phyloP scores from a whole-genome alignment of 768 basidiomycete genomes.

The Trametes villosa region DNA sequence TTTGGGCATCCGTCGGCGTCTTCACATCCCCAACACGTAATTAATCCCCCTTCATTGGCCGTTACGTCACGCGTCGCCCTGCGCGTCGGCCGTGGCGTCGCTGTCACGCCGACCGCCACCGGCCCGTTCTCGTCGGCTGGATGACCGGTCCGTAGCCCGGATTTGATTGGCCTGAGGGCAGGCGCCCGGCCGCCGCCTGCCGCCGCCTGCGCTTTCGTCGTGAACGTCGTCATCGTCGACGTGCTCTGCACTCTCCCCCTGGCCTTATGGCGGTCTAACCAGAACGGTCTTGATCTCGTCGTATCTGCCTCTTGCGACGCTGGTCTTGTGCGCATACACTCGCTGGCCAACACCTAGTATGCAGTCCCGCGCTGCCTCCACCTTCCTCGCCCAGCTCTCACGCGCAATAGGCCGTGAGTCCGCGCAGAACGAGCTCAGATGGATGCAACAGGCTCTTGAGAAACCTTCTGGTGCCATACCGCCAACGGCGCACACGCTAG shows the following conservation, averaged over 20 bases:
- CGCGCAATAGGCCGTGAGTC: constrained; percentile 38
- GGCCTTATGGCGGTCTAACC: constrained; percentile 1
- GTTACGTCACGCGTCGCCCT: constrained; percentile 18
- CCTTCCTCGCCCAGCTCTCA: constrained; percentile 36
- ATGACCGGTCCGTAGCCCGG: neutral
- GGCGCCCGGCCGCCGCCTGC: neutral
- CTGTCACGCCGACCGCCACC: constrained; percentile 7
- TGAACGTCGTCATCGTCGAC: neutral
- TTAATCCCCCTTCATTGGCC: constrained; percentile 2
- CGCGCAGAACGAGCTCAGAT: constrained; percentile 50
- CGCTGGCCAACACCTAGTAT: neutral
- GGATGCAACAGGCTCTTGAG: constrained; percentile 47
- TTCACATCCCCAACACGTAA: constrained; percentile 11
- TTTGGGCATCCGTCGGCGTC: neutral
- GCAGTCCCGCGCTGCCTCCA: constrained; percentile 1
- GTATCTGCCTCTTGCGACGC: neutral
- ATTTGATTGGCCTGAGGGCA: neutral
- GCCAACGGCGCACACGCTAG: constrained; percentile 29
- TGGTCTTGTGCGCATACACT: neutral
- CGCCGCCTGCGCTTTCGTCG: neutral
- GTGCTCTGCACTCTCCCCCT: neutral
- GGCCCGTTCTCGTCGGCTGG: constrained; percentile 6
- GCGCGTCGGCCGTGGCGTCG: too few relatives aligned
- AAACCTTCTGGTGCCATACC: constrained; percentile 1
- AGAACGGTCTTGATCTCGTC: neutral